A percentile compares a stretch with the other conserved stretches of the same genome.
Conservation (phyloP, 192 early-diverging fungal genomes). For the Phlyctochytrium planicorne region DNA sequence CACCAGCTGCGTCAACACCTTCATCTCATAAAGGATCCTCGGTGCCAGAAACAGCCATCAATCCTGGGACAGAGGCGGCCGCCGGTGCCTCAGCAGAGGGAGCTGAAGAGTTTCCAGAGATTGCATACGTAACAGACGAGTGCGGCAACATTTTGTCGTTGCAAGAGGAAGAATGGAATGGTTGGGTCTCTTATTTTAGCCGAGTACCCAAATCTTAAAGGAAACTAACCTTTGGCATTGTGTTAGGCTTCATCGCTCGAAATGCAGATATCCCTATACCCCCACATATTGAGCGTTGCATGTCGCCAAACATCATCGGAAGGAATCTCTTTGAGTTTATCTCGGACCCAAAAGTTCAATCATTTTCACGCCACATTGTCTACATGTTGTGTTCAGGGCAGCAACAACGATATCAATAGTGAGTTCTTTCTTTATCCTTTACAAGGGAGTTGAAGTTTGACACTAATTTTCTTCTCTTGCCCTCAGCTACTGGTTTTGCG, state of each 20-base stretch:
- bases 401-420: slow-evolving; percentile 23
- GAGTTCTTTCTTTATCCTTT: not conserved
- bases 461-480: not conserved
- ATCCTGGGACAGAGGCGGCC: no score
- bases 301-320: slow-evolving; percentile 19
- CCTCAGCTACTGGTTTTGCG: slow-evolving; percentile 33
- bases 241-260: not conserved
- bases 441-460: not conserved
- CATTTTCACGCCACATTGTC: slow-evolving; percentile 26
- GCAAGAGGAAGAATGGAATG: slow-evolving; percentile 10
- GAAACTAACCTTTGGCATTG: no score
- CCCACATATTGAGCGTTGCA: not conserved
- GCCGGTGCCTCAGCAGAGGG: no score
- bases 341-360: slow-evolving; percentile 9
- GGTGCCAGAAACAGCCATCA: no score
- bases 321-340: slow-evolving; percentile 32
- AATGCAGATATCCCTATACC: not conserved
- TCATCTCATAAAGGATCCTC: no score
- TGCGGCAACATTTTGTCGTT: slow-evolving; percentile 23
- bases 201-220: no score
- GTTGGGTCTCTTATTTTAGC: no score
- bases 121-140: slow-evolving; percentile 29
- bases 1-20: no score
- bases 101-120: slow-evolving; percentile 17
- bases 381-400: slow-evolving; percentile 21